Evolutionary conservation across 176 grass and related monocot species (phyloP).

Genomic region (Oryza rufipogon): DNA sequence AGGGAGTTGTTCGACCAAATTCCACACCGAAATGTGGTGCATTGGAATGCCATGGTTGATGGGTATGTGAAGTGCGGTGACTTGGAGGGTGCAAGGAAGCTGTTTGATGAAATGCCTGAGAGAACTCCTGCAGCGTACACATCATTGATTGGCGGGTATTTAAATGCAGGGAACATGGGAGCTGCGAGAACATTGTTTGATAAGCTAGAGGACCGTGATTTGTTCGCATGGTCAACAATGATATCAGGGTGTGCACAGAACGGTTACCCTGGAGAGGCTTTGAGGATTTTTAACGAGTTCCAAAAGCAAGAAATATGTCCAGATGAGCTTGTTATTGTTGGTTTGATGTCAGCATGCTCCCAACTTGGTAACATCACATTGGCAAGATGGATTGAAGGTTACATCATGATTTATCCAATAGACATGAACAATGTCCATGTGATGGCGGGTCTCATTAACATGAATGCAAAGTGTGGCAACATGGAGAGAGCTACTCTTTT

Average conservation of each 20-base stretch:
- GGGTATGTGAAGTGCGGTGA: constrained; percentile 74
- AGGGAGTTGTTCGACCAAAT: constrained; percentile 66
- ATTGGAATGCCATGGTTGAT: constrained; percentile 81
- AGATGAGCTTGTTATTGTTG: constrained; percentile 70
- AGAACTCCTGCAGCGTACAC: constrained; percentile 57
- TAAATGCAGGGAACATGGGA: constrained; percentile 64
- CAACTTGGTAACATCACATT: constrained; percentile 67
- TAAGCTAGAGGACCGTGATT: constrained; percentile 53
- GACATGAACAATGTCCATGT: constrained; percentile 65
- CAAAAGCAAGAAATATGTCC: constrained; percentile 54
- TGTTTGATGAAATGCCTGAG: constrained; percentile 81
- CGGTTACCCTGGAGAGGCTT: constrained; percentile 61
- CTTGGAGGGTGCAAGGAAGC: constrained; percentile 41
- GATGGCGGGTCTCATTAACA: constrained; percentile 74
- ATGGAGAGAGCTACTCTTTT: constrained; percentile 75
- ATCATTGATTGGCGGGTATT: constrained; percentile 75
- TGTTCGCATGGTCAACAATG: constrained; percentile 77
- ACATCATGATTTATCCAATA: constrained; percentile 49
- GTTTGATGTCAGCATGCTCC: constrained; percentile 84
- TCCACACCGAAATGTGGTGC: constrained; percentile 58
- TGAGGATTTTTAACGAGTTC: constrained; percentile 74
- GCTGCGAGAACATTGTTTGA: constrained; percentile 70
- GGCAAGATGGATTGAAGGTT: constrained; percentile 70
- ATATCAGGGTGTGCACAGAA: constrained; percentile 87
- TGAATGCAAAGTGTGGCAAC: constrained; percentile 91